These are phyloP conservation scores for Pseudogymnoascus sp. DNA, from an alignment of 2,329 filamentous ascomycete species.

Conservation along the genomic window DNA sequence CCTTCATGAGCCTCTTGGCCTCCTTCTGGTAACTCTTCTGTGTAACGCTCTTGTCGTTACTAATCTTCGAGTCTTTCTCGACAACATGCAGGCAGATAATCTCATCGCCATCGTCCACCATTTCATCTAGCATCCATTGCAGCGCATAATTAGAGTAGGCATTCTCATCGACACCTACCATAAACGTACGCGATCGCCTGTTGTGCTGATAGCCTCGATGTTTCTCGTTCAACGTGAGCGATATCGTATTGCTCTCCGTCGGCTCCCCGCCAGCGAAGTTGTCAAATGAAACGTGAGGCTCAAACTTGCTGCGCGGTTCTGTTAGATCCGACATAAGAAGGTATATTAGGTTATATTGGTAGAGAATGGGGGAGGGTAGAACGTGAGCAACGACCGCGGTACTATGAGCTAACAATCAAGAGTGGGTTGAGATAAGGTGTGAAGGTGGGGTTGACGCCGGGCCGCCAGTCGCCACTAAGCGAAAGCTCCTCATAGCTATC, in stretches of 20 bases:
- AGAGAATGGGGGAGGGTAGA: background rate
- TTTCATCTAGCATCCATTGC: conserved; percentile 65
- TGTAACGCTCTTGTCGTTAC: conserved; percentile 49
- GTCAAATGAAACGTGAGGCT: conserved; percentile 63
- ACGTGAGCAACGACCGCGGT: background rate
- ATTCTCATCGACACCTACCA: conserved; percentile 65
- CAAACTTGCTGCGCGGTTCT: conserved; percentile 41
- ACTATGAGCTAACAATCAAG: conserved; percentile 7
- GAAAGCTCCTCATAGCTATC: conserved; percentile 13
- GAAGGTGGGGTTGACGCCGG: conserved; percentile 3
- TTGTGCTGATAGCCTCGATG: conserved; percentile 63
- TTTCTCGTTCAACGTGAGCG: conserved; percentile 61
- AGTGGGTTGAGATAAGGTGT: conserved; percentile 4
- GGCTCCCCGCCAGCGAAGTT: conserved; percentile 61
- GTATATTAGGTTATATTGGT: background rate
- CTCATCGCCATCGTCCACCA: conserved; percentile 70
- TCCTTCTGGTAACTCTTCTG: conserved; percentile 55
- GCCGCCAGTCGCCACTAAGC: background rate
- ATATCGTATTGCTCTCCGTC: conserved; percentile 46
- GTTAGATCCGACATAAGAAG: conserved; percentile 8
- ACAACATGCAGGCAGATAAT: conserved; percentile 65
- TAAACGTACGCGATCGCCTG: conserved; percentile 58
- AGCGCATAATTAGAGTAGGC: conserved; percentile 67
- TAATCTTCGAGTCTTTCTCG: conserved; percentile 60
- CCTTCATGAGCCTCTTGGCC: conserved; percentile 53